Evolutionary conservation across 106 monocot species (phyloP), one percentile per base, ranked within the genome.

Genomic region (Dendrobium huoshanense): DNA sequence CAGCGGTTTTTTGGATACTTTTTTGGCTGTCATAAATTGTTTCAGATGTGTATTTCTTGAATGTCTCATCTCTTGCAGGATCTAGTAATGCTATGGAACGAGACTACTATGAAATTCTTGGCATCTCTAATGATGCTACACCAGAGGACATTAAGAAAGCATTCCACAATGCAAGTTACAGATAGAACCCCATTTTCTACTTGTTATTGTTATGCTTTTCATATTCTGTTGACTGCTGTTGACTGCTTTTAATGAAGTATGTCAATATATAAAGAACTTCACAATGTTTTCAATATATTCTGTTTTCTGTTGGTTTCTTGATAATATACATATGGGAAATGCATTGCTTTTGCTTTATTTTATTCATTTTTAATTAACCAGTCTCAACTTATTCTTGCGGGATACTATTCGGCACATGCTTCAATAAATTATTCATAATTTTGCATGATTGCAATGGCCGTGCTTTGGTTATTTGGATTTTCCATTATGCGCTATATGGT

Each of bases 111-210:
- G 90, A 93, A 82, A 85, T 91, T 80, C 95, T 99, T 83, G 99
- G 99, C 80, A 85, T 99, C 73, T 70, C 95, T 44, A 88, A 84
- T 86, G 75, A 89, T 90, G 92, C 93, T 67, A 84, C 83, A 45
- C 81, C 67, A 56, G 95, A 91, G 77, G 98, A 99, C n/a, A 89
- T 99, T 67, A 99, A 95, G 79, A 95, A 95, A 73, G 95, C 98
- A 68, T 99, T 99, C 65, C 98, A 89, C 82, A 81, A 77, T 31
- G 98, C 93, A 86, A 85, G 91, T 85, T 85, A 41, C 65, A 1
- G 24, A 70, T 44, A 24, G 20, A 37, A 29, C 67, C 41, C 15
- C 41, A 56, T 27, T 55, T 56, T 17, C 16, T 41, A 41, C 41
- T 16, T 3, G n/a, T 20, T 43, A 44, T 27, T 48, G 22, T n/a